A percentile compares a stretch with the other conserved stretches of the same genome.
These are phyloP conservation scores for Claviceps quebecensis DNA, from an alignment of 2,329 filamentous ascomycete species.

Conservation along the genomic window DNA sequence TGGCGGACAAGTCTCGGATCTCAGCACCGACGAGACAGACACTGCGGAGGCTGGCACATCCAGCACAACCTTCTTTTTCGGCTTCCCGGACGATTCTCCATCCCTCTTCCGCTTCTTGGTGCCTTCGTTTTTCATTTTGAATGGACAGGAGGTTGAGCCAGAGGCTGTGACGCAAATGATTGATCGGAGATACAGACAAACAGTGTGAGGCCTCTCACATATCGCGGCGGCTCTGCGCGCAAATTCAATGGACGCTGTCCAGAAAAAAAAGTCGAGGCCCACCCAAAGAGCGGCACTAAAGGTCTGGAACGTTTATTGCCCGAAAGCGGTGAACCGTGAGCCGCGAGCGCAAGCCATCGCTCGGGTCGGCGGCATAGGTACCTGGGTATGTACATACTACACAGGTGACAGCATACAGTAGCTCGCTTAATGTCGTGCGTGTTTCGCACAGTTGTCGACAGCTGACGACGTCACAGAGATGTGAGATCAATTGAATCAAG, in stretches of 20 bases:
- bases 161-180: background rate
- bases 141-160: background rate
- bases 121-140: constrained; percentile 24
- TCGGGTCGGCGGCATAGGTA: too few species aligned
- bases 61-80: constrained; percentile 39
- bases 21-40: constrained; percentile 32
- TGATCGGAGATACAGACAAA: background rate
- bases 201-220: background rate
- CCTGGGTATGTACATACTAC: too few species aligned
- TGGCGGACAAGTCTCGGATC: constrained; percentile 33
- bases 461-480: background rate
- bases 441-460: background rate
- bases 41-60: constrained; percentile 26
- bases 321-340: constrained; percentile 14
- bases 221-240: background rate
- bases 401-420: too few species aligned
- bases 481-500: too few species aligned
- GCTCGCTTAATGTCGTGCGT: background rate
- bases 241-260: constrained; percentile 12
- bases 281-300: constrained; percentile 13
- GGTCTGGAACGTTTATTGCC: constrained; percentile 13
- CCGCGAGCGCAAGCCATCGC: background rate
- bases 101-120: constrained; percentile 42
- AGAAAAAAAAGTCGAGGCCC: constrained; percentile 16
- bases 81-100: constrained; percentile 24